Evolutionary conservation across 202 grass and related monocot species (phyloP), one percentile per base, ranked within the genome.

Genomic region (Carex sylvatica): DNA sequence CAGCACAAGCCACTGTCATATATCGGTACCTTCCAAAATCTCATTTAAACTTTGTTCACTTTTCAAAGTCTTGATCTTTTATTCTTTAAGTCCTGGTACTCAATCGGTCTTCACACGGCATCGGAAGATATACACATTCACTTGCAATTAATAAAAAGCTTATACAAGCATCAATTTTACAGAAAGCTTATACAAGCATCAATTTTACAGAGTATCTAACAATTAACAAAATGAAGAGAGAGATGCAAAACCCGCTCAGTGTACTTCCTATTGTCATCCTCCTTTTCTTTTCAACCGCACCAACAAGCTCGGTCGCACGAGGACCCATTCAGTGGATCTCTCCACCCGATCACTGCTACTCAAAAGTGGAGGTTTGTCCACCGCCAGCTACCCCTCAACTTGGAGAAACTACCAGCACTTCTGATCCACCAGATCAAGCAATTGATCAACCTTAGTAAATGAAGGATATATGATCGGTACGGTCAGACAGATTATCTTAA

Each of bases 281-380:
- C 40, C 31, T 71, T n/a, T 44, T 71, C 2, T 2, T 71, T n/a
- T n/a, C 19, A n/a, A 33, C 11, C 1, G 9, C 68, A n/a, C 53
- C 53, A 5, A 5, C 15, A 18, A 19, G 28, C 68, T 33, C 35
- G 9, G 68, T 30, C 33, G 68, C 2, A 38, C 10, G 31, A 33
- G 35, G 68, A 31, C 68, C 68, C 16, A 46, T 71, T 47, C 68
- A 71, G 31, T 71, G 68, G 35, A 7, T 71, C 31, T 40, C 26
- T 33, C 68, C 68, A 14, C 68, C 68, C 19, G 68, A 71, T 1
- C n/a, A 71, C 35, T 71, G 35, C 31, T 0, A 56, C 4, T 18
- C 13, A 0, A 71, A 71, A 70, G 3, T 81, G 76, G 82, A 6
- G 18, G 81, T 82, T 61, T 89, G 78, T 82, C 52, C 87, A 84